Evolutionary conservation across 2,329 filamentous ascomycete species (phyloP), one percentile per base, ranked within the genome.

Genomic region (Helicocarpus griseus): DNA sequence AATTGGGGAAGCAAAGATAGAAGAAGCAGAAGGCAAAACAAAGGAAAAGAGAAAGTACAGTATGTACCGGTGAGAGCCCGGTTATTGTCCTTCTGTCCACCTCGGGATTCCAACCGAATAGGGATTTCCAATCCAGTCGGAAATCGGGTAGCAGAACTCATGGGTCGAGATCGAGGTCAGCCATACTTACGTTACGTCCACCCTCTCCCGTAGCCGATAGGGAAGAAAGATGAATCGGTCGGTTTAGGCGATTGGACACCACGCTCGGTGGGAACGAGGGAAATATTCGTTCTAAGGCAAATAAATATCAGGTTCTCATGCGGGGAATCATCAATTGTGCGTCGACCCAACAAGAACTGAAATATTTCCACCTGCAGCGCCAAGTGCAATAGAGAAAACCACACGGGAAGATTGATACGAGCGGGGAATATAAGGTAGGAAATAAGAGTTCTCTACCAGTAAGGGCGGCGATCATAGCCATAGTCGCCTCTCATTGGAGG

Each of bases 401-500:
- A 45, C 26, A 43, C 17, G 19, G 50, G 22, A 54, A 28, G n/a
- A 17, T 21, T 24, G 41, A 36, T 50, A 53, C 33, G 31, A 45
- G 41, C n/a, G 24, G 41, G 41, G 26, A 45, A 45, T 45, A 49
- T 48, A 29, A 24, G 26, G 24, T 38, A 54, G 45, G 35, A 54
- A 57, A 49, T 47, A 51, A 41, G 41, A 45, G 41, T 29, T 57
- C 56, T 64, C 60, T 72, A 73, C 70, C 70, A 73, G 60, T 73
- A 73, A 51, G 65, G 64, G 51, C 67, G 69, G 51, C 69, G 69
- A 39, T 72, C 69, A 60, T 73, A 73, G 21, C 63, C 65, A 53
- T 62, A 61, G 58, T 73, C 72, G 40, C 69, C 68, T 47, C 63
- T 63, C 50, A 69, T 61, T 6, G 70, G 55, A 39, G 56, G 57